Evolutionary conservation across 2,329 filamentous ascomycete genomes (phyloP), one percentile per base, ranked within the genome.

Genomic region (Fusarium staphyleae): DNA sequence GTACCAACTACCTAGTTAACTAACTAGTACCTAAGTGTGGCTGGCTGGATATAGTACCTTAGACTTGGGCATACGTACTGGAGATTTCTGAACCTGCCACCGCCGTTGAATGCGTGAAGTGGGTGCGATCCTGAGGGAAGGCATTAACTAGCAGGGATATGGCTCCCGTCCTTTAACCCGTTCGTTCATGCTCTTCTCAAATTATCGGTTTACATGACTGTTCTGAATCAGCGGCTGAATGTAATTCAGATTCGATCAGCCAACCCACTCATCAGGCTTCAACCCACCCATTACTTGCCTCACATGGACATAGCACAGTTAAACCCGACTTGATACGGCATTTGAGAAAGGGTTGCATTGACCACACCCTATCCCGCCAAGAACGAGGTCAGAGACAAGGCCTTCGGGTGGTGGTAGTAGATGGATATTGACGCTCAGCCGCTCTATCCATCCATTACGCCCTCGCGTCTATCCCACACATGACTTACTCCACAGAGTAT

Each of bases 311-410:
- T 37, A 16, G 15, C 35, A 24, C 11, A 41, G 29, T 35, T 30
- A 26, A 34, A 53, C 18, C 16, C 42, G 29, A 15, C 35, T 54
- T 26, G 30, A 24, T 30, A 37, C 18, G 30, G 36, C 19, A 36
- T 28, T 45, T 24, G 33, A 37, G 36, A 44, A 45, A 36, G 44
- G 48, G 49, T 55, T 64, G 63, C 65, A 63, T 66, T 55, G 65
- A 55, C 59, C 61, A 66, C 61, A 66, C 63, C 56, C 63, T 66
- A 59, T 63, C 60, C 52, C 35, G 22, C 42, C 41, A 45, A 65
- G 36, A 29, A 42, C 39, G 37, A 41, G 30, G 22, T 15, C 54
- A 59, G 43, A 59, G 45, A 34, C 40, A 30, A 58, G 43, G 48
- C 26, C 46, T 29, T 35, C 42, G 36, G 22, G n/a, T 40, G 33